phyloP scores from a whole-genome alignment of 108 stramenopile species.

The Skeletonema grethae region DNA sequence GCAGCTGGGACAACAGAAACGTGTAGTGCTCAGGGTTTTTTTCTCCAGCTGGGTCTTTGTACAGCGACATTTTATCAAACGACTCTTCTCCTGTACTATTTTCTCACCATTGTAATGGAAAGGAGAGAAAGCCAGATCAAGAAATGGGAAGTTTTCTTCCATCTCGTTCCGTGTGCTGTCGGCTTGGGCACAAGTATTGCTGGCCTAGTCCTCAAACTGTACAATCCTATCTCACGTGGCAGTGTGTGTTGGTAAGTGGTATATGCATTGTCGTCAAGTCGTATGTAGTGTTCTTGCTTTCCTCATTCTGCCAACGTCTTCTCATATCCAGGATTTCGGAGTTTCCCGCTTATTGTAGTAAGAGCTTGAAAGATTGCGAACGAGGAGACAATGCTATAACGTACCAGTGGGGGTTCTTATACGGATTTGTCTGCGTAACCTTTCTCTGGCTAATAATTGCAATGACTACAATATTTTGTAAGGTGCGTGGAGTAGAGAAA shows the following conservation, averaged over 20 bases:
- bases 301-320: not conserved
- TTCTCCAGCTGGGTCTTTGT: slow-evolving; percentile 45
- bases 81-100: slow-evolving; percentile 51
- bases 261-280: not conserved
- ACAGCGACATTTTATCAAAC: slow-evolving; percentile 51
- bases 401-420: slow-evolving; percentile 42
- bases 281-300: not conserved
- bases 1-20: slow-evolving; percentile 49
- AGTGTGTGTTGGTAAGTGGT: not conserved
- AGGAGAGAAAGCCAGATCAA: slow-evolving; percentile 25
- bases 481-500: not conserved
- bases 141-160: slow-evolving; percentile 45
- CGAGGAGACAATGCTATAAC: slow-evolving; percentile 50
- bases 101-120: slow-evolving; percentile 48
- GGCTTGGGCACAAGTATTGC: slow-evolving; percentile 36
- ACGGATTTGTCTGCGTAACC: not conserved
- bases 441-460: not conserved
- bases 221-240: slow-evolving; percentile 24
- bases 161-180: slow-evolving; percentile 29
- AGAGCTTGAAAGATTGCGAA: slow-evolving; percentile 17
- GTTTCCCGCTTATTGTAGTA: slow-evolving; percentile 42
- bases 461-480: not conserved
- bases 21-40: slow-evolving; percentile 65
- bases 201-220: slow-evolving; percentile 38
- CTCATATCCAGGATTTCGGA: slow-evolving; percentile 50